Evolutionary conservation across 805 yeast species (phyloP).

Genomic region (Lipomyces sp.): DNA sequence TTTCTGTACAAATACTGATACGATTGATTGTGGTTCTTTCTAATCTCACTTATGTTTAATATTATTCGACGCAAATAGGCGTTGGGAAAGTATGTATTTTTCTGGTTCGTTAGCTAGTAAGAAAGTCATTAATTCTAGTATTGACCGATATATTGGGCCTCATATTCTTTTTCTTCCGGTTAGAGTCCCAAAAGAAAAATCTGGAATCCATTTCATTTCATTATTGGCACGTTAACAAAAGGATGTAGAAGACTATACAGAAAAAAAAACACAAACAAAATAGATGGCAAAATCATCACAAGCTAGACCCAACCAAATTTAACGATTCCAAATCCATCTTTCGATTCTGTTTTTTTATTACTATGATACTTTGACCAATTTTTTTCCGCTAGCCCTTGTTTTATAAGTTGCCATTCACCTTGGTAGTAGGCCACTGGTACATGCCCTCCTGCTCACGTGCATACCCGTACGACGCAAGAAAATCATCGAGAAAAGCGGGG

Average conservation of each 20-base stretch:
- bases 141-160: no score
- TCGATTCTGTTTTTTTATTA: neutral
- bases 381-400: neutral
- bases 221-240: neutral
- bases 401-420: conserved; percentile 34
- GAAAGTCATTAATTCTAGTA: no score
- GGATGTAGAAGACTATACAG: neutral
- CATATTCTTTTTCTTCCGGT: no score
- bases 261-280: neutral
- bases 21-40: neutral
- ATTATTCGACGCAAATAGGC: no score
- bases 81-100: no score
- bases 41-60: no score
- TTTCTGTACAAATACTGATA: neutral
- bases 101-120: no score
- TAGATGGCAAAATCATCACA: neutral
- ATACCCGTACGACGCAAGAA: conserved; percentile 73
- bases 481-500: conserved; percentile 67
- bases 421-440: conserved; percentile 80
- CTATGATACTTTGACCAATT: neutral
- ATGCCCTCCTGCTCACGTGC: conserved; percentile 62
- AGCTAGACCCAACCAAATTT: neutral
- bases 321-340: neutral
- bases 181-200: neutral
- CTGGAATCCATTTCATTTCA: neutral